These are phyloP conservation scores for Blastobotrys americana DNA, from an alignment of 805 yeast species.

Conservation along the genomic window DNA sequence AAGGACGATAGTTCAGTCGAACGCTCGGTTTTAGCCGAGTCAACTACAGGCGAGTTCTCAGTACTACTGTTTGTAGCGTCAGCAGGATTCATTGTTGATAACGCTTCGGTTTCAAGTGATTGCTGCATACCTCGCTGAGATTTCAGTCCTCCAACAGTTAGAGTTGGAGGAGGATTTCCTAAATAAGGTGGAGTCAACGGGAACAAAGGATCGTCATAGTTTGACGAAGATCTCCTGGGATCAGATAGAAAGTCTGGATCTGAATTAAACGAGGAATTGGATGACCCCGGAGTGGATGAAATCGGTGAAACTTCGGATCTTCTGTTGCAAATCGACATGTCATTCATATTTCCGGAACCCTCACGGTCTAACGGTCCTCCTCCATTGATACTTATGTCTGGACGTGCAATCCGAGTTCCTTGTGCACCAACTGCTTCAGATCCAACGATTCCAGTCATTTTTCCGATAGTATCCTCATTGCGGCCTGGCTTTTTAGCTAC, in stretches of 20 bases:
- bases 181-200: conserved; percentile 12
- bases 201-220: neutral
- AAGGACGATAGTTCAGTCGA: neutral
- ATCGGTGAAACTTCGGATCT: conserved; percentile 3
- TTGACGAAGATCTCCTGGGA: neutral
- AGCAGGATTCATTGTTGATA: neutral
- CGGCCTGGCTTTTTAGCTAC: no score
- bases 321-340: no score
- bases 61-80: neutral
- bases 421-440: no score
- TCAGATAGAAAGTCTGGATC: conserved; percentile 1
- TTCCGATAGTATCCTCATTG: no score
- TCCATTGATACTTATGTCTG: no score
- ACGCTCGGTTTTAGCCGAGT: neutral
- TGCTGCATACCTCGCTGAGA: no score
- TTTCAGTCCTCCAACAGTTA: no score
- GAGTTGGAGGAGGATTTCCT: neutral
- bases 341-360: no score
- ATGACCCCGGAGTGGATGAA: conserved; percentile 2
- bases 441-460: no score
- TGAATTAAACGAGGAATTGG: conserved; percentile 3
- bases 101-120: neutral
- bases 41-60: neutral
- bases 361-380: no score
- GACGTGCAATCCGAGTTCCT: no score